These are phyloP conservation scores for Poterioochromonas sp. DNA, from an alignment of 352 stramenopile species.

Conservation along the genomic window DNA sequence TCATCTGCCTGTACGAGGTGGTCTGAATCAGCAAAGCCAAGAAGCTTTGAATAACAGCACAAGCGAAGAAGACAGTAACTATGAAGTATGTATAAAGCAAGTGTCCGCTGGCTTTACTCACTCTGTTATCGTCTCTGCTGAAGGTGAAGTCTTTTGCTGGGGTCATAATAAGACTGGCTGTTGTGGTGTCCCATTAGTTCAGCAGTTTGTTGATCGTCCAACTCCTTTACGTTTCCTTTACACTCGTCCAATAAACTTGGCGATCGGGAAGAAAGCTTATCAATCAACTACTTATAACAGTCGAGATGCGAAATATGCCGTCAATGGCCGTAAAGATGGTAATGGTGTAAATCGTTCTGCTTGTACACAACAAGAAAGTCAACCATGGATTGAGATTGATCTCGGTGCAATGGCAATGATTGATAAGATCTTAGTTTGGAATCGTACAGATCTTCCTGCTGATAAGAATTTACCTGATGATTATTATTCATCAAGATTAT, in stretches of 20 bases:
- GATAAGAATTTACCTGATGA: slow-evolving; percentile 60
- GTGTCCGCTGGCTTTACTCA: slow-evolving; percentile 51
- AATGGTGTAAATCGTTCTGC: slow-evolving; percentile 60
- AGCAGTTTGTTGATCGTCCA: slow-evolving; percentile 61
- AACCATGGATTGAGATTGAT: slow-evolving; percentile 85
- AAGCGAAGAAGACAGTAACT: not conserved
- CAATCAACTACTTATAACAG: slow-evolving; percentile 82
- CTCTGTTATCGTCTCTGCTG: slow-evolving; percentile 46
- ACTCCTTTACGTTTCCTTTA: slow-evolving; percentile 62
- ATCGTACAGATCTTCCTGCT: slow-evolving; percentile 69
- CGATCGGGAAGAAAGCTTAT: slow-evolving; percentile 56
- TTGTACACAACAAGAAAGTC: slow-evolving; percentile 77
- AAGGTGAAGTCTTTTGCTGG: slow-evolving; percentile 81
- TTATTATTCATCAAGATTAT: slow-evolving; percentile 67
- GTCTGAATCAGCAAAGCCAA: not conserved
- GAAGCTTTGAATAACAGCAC: not conserved
- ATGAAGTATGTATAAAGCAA: slow-evolving; percentile 36
- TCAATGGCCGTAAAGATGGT: slow-evolving; percentile 65
- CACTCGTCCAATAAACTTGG: slow-evolving; percentile 73
- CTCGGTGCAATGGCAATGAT: slow-evolving; percentile 51
- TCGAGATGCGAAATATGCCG: slow-evolving; percentile 60
- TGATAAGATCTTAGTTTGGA: slow-evolving; percentile 59
- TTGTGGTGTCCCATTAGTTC: slow-evolving; percentile 61
- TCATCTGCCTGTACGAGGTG: slow-evolving; percentile 55
- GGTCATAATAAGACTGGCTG: slow-evolving; percentile 74